Conservation (phyloP, 768 basidiomycete species). For the Rhizopogon salebrosus region DNA sequence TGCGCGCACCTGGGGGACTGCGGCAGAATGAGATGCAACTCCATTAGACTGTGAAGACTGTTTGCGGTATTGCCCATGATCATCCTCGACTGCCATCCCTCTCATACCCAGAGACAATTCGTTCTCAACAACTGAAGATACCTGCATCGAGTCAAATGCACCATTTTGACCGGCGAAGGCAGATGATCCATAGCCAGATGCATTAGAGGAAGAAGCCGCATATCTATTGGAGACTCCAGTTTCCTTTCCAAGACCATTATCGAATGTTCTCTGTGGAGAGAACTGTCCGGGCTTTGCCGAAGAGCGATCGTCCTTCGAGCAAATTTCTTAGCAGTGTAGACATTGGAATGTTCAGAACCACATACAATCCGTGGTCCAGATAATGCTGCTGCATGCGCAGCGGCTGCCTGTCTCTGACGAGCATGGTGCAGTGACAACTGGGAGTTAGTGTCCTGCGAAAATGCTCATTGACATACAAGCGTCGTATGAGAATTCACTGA, state of each 20-base stretch:
- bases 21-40: conserved; percentile 22
- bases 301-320: conserved; percentile 42
- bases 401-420: conserved; percentile 41
- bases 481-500: conserved; percentile 23
- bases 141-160: conserved; percentile 33
- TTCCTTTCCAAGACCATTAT: conserved; percentile 40
- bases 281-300: conserved; percentile 43
- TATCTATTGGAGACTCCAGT: conserved; percentile 34
- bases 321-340: conserved; percentile 18
- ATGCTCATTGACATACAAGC: conserved; percentile 10
- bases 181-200: conserved; percentile 25
- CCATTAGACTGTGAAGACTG: conserved; percentile 25
- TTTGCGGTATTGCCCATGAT: conserved; percentile 39
- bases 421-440: conserved; percentile 40
- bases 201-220: conserved; percentile 42
- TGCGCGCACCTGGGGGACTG: conserved; percentile 35
- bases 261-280: conserved; percentile 48
- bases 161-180: conserved; percentile 26
- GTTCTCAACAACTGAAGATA: conserved; percentile 39
- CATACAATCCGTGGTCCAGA: conserved; percentile 37
- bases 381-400: conserved; percentile 32
- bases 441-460: conserved; percentile 35
- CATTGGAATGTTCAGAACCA: conserved; percentile 7
- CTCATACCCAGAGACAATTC: conserved; percentile 55
- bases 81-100: conserved; percentile 58